phyloP scores from a whole-genome alignment of 2,329 filamentous ascomycete genomes.

The Emergomyces orientalis region DNA sequence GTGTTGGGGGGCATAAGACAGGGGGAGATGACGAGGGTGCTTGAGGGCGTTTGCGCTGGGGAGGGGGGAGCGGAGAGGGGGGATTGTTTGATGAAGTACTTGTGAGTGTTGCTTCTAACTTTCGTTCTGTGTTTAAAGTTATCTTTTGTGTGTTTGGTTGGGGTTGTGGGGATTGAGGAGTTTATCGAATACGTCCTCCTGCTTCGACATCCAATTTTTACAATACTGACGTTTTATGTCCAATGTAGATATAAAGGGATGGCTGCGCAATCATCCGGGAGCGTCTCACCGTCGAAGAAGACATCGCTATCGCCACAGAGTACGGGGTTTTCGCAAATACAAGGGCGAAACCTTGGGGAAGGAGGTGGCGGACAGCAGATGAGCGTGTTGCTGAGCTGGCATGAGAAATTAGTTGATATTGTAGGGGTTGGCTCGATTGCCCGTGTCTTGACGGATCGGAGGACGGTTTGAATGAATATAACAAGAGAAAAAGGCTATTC shows the following conservation, averaged over 20 bases:
- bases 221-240: background rate
- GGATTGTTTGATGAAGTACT: constrained; percentile 95
- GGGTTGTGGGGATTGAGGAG: background rate
- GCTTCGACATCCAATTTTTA: constrained; percentile 2
- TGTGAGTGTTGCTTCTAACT: constrained; percentile 49
- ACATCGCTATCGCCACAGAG: constrained; percentile 58
- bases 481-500: background rate
- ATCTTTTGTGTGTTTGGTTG: background rate
- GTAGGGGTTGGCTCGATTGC: constrained; percentile 87
- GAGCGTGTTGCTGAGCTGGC: constrained; percentile 96
- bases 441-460: constrained; percentile 90
- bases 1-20: constrained; percentile 94
- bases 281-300: constrained; percentile 41
- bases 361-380: constrained; percentile 75
- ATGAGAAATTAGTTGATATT: constrained; percentile 95
- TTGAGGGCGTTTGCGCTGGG: constrained; percentile 68
- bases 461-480: constrained; percentile 56
- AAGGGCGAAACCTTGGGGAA: constrained; percentile 46
- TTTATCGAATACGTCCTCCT: background rate
- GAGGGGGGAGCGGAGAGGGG: constrained; percentile 74
- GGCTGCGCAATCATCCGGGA: constrained; percentile 39
- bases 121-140: background rate
- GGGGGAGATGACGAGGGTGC: constrained; percentile 83
- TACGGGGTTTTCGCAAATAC: constrained; percentile 81
- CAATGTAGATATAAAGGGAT: constrained; percentile 76